Base-by-base conservation (phyloP, 2,329 filamentous ascomycete genomes). In the Colletotrichum sansevieriae region DNA sequence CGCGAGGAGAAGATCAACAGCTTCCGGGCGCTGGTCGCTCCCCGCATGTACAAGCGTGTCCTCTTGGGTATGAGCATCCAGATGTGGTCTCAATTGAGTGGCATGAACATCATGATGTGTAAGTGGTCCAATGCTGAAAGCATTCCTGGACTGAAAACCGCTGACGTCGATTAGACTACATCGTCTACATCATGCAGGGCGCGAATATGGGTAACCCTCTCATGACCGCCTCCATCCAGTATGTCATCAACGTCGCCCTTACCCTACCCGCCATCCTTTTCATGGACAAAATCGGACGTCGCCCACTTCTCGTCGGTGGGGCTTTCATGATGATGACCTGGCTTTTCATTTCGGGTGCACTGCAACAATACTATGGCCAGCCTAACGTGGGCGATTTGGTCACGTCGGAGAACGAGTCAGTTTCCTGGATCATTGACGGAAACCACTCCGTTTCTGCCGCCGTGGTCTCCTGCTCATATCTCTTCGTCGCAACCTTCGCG, bases 381-480 rank as follows among this genome's bases (percentile, higher is more conserved):
- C 78, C 83, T 2, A 85, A 85, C 71, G 78, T 77, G 1, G 78
- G 76, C 1, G 73, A 77, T 7, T 79, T 79, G 10, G 71, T 74
- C 29, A 83, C 78, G 37, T 75, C 80, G 1, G 69, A 74, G 18
- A 83, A 84, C 71, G 76, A 77, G 18, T 80, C 84, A 56, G 85
- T 89, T 39, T 85, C 85, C n/a, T 90, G 88, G 88, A 79, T 88
- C 20, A 81, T 90, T 39, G 75, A 81, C 46, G 76, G 83, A 65
- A 84, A 87, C 71, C 79, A 82, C 3, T 75, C 83, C 0, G 83
- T 86, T 1, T 89, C 89, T 2, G 87, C 87, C 66, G 91, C 84
- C 15, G 85, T 94, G 54, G 90, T 92, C 63, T 88, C 89, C 2
- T 89, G 85, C 72, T 91, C 89, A 0, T 92, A 91, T 70, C 85